Evolutionary conservation across 2,329 filamentous ascomycete genomes (phyloP).

Genomic region (Colletotrichum chrysophilum): DNA sequence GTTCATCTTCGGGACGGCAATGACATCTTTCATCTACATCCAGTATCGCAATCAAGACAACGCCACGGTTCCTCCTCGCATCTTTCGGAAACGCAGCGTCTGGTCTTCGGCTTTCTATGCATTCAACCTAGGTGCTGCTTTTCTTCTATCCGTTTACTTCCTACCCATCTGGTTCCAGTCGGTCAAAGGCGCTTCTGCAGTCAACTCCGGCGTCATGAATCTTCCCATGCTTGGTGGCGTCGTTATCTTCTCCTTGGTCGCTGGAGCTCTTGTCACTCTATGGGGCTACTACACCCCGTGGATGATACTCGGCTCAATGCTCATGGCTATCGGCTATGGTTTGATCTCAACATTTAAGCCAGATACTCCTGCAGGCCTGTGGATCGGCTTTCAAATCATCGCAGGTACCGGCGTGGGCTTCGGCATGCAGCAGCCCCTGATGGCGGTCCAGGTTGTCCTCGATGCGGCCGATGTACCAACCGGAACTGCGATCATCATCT

Average conservation of each 20-base stretch:
- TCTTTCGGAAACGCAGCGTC: constrained; percentile 45
- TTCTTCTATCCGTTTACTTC: constrained; percentile 38
- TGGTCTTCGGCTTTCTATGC: constrained; percentile 36
- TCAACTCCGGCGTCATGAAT: constrained; percentile 44
- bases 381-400: constrained; percentile 51
- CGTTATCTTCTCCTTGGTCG: constrained; percentile 36
- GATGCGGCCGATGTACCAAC: constrained; percentile 47
- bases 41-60: constrained; percentile 43
- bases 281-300: constrained; percentile 51
- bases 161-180: constrained; percentile 53
- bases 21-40: constrained; percentile 39
- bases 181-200: constrained; percentile 43
- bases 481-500: constrained; percentile 51
- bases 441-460: constrained; percentile 51
- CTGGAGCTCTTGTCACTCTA: constrained; percentile 38
- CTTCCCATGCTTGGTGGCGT: constrained; percentile 44
- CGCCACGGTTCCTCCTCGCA: constrained; percentile 48
- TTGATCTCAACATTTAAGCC: constrained; percentile 46
- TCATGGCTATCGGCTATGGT: constrained; percentile 42
- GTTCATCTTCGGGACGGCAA: constrained; percentile 45
- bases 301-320: constrained; percentile 40
- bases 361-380: constrained; percentile 36
- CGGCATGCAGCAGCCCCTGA: constrained; percentile 47
- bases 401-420: constrained; percentile 47
- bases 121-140: constrained; percentile 42